Evolutionary conservation across 2,329 filamentous ascomycete species (phyloP).

Genomic region (Cyclaneusma minus): DNA sequence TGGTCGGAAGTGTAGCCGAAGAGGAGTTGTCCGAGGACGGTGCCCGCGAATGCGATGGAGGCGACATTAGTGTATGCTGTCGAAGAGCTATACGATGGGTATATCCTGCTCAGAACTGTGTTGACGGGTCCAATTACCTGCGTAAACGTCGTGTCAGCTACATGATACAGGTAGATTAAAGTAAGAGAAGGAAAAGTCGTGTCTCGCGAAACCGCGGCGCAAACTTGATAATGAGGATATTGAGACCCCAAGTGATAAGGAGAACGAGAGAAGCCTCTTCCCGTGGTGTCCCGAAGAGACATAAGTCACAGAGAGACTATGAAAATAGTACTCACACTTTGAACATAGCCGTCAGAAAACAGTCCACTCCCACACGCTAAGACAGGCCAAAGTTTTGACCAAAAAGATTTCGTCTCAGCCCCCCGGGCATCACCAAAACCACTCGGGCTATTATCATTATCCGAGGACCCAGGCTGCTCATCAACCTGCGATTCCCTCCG

Average conservation of each 20-base stretch:
- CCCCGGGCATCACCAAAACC: too few relatives aligned
- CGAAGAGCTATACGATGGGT: slow-evolving; percentile 54
- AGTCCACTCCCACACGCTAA: slow-evolving; percentile 82
- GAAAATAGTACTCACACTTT: slow-evolving; percentile 43
- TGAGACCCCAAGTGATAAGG: too few relatives aligned
- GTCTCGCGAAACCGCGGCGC: slow-evolving; percentile 1
- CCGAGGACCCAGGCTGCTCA: too few relatives aligned
- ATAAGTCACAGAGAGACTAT: neutral
- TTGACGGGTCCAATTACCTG: slow-evolving; percentile 79
- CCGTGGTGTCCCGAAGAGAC: slow-evolving; percentile 1
- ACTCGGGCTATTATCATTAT: too few relatives aligned
- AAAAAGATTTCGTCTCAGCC: neutral
- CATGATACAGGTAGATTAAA: slow-evolving; percentile 4
- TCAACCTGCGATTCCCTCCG: too few relatives aligned
- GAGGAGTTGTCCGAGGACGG: slow-evolving; percentile 63
- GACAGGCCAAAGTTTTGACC: slow-evolving; percentile 35
- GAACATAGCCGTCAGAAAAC: slow-evolving; percentile 86
- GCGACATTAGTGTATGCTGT: slow-evolving; percentile 58
- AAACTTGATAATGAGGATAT: too few relatives aligned
- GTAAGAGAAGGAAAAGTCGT: neutral
- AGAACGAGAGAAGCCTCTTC: too few relatives aligned
- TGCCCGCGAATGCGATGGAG: slow-evolving; percentile 75
- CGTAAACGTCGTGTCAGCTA: slow-evolving; percentile 1
- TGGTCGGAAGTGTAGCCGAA: slow-evolving; percentile 75
- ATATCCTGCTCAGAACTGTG: slow-evolving; percentile 56